Percentiles rank a stretch among this genome's conserved stretches.
Conservation (phyloP, 768 basidiomycete species). For the Porpolomopsis calyptriformis region DNA sequence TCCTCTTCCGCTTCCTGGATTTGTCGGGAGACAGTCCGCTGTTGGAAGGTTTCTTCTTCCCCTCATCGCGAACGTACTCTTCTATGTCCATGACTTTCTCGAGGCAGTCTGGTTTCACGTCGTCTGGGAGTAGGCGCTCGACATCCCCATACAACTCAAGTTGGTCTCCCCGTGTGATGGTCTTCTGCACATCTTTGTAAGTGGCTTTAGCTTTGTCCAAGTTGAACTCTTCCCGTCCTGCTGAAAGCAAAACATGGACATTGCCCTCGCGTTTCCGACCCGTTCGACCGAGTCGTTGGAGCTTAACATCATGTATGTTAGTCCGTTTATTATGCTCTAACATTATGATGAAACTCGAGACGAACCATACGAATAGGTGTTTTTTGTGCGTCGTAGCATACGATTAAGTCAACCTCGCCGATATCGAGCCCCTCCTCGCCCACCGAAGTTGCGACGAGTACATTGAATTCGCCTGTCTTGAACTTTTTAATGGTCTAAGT, state of each 20-base stretch:
- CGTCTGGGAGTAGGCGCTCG: constrained; percentile 69
- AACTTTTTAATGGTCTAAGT: constrained; percentile 59
- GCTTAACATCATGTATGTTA: constrained; percentile 31
- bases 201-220: constrained; percentile 79
- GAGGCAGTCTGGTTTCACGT: constrained; percentile 64
- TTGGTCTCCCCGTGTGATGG: constrained; percentile 75
- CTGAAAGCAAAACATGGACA: constrained; percentile 86
- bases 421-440: constrained; percentile 99
- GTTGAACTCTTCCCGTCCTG: constrained; percentile 83
- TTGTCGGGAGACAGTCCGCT: constrained; percentile 21
- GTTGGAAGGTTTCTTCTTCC: constrained; percentile 26
- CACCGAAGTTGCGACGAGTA: constrained; percentile 91
- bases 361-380: constrained; percentile 92
- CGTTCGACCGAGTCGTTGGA: constrained; percentile 92
- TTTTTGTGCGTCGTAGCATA: constrained; percentile 96
- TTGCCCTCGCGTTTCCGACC: constrained; percentile 84
- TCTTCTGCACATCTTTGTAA: constrained; percentile 81
- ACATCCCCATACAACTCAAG: constrained; percentile 93
- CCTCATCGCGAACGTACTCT: constrained; percentile 49
- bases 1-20: constrained; percentile 56
- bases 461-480: constrained; percentile 79
- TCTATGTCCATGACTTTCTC: constrained; percentile 80
- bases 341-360: not conserved
- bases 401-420: constrained; percentile 90
- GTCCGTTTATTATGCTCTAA: constrained; percentile 6